Conservation (phyloP, 2,329 filamentous ascomycete genomes). For the Neopestalotiopsis sp. region DNA sequence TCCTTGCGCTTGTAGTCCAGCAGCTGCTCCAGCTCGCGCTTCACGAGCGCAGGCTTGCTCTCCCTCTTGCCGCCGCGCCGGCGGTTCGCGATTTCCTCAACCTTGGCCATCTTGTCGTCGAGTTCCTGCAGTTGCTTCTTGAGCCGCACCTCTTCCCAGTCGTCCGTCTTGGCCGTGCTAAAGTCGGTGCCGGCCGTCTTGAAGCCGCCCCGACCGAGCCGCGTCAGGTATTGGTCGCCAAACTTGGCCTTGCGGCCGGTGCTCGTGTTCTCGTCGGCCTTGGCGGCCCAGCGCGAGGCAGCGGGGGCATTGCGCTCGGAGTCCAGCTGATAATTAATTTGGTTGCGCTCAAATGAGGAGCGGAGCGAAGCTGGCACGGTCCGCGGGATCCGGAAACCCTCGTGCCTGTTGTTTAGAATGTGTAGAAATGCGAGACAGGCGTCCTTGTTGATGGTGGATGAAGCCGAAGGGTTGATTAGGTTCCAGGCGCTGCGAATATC, state of each 20-base stretch:
- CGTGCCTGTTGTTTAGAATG: conserved; percentile 94
- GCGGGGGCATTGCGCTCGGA: conserved; percentile 67
- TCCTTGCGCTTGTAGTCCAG: conserved; percentile 91
- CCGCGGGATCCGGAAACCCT: conserved; percentile 92
- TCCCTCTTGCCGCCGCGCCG: conserved; percentile 69
- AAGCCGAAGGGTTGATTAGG: conserved; percentile 89
- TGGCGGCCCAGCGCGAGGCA: conserved; percentile 77
- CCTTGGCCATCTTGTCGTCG: conserved; percentile 83
- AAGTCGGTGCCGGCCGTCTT: conserved; percentile 90
- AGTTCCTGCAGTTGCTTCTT: conserved; percentile 91
- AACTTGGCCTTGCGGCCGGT: conserved; percentile 96
- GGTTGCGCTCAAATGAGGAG: conserved; percentile 89
- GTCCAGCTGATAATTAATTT: conserved; percentile 95
- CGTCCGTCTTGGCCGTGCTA: conserved; percentile 80
- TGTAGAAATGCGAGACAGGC: conserved; percentile 93
- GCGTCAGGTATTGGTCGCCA: conserved; percentile 92
- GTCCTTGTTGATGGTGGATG: conserved; percentile 87
- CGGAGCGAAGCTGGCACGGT: conserved; percentile 90
- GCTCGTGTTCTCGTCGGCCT: conserved; percentile 77
- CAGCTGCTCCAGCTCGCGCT: conserved; percentile 91
- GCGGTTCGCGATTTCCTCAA: conserved; percentile 75
- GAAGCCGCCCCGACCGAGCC: conserved; percentile 83
- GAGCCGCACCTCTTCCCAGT: conserved; percentile 96
- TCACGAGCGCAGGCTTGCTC: conserved; percentile 87
- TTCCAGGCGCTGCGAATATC: conserved; percentile 96